phyloP scores from a whole-genome alignment of 768 basidiomycete genomes.

The Sporobolomyces pararoseus region DNA sequence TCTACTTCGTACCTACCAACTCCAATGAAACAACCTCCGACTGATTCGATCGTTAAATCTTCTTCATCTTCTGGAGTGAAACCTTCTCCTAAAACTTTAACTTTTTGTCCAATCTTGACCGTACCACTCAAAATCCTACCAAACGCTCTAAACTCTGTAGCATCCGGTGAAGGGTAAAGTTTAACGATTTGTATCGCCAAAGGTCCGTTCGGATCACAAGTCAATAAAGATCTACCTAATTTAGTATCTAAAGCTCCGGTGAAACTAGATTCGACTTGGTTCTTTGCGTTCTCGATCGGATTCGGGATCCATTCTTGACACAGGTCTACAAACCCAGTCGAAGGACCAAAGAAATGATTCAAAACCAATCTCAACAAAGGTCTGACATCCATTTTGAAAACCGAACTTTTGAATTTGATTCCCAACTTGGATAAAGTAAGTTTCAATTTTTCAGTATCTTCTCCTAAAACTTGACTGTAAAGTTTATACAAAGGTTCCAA shows the following conservation, averaged over 20 bases:
- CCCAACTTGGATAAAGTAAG: constrained; percentile 68
- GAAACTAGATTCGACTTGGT: constrained; percentile 75
- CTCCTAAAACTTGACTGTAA: constrained; percentile 76
- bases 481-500: constrained; percentile 95
- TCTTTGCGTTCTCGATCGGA: constrained; percentile 49
- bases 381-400: constrained; percentile 98
- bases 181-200: constrained; percentile 91
- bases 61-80: constrained; percentile 99
- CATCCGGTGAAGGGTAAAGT: constrained; percentile 93
- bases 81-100: constrained; percentile 97
- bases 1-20: constrained; percentile 91
- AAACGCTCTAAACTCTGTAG: constrained; percentile 92
- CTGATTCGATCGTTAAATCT: constrained; percentile 80
- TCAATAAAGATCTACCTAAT: constrained; percentile 70
- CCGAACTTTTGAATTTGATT: constrained; percentile 81
- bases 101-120: constrained; percentile 68
- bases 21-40: constrained; percentile 85
- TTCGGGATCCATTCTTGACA: constrained; percentile 85
- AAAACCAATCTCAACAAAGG: constrained; percentile 88
- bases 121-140: constrained; percentile 93
- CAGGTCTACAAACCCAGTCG: constrained; percentile 87
- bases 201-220: constrained; percentile 77
- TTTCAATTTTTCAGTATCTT: constrained; percentile 83
- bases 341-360: constrained; percentile 90
- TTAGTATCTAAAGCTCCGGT: constrained; percentile 81